These are phyloP conservation scores for Nitzschia putrida DNA, from an alignment of 108 stramenopile genomes.

Conservation along the genomic window DNA sequence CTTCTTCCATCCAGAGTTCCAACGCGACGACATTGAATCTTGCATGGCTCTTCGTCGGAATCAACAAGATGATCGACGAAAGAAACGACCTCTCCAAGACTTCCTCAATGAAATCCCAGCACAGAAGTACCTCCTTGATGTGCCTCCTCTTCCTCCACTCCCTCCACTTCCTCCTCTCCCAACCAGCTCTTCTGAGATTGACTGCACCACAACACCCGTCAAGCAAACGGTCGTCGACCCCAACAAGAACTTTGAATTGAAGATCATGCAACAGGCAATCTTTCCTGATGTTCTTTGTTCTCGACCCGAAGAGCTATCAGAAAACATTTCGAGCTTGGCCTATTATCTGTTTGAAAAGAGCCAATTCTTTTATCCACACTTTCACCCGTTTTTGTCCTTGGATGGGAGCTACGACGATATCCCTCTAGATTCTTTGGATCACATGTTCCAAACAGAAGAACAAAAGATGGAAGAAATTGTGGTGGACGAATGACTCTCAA, in stretches of 20 bases:
- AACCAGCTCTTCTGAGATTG: not conserved
- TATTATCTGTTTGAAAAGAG: slow-evolving; percentile 13
- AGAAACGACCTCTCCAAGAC: not conserved
- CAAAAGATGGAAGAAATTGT: not conserved
- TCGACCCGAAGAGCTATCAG: not conserved
- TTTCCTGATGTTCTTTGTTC: not conserved
- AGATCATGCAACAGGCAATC: slow-evolving; percentile 5
- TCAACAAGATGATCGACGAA: slow-evolving; percentile 21
- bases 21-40: slow-evolving; percentile 8
- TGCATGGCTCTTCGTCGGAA: slow-evolving; percentile 13
- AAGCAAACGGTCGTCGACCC: no score
- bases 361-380: slow-evolving; percentile 1
- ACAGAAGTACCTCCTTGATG: not conserved
- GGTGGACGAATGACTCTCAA: not conserved
- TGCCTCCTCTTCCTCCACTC: not conserved
- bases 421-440: slow-evolving; percentile 6
- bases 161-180: slow-evolving; percentile 9
- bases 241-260: no score
- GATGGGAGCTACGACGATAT: slow-evolving; percentile 2
- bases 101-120: not conserved
- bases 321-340: slow-evolving; percentile 1
- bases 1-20: slow-evolving; percentile 20
- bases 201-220: no score
- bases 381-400: slow-evolving; percentile 1
- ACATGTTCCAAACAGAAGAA: slow-evolving; percentile 9